Evolutionary conservation across 1,284 basidiomycete genomes (phyloP).

Genomic region (Testicularia cyperi): DNA sequence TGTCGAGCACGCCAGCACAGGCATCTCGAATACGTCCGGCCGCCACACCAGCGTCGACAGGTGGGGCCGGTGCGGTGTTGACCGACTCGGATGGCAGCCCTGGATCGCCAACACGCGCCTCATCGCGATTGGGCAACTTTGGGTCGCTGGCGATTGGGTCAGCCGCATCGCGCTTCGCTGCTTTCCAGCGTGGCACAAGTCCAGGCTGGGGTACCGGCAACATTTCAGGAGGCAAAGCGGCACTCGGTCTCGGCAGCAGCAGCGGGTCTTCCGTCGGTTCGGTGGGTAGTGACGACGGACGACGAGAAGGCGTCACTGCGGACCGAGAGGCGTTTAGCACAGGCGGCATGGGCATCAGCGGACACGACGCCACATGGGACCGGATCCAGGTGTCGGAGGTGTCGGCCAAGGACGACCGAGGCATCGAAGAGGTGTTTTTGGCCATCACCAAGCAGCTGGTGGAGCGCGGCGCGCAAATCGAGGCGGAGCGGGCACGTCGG

Average conservation of each 20-base stretch:
- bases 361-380: conserved; percentile 30
- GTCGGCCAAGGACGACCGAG: conserved; percentile 38
- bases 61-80: not conserved
- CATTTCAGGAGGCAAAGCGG: too few relatives aligned
- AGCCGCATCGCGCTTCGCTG: conserved; percentile 16
- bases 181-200: conserved; percentile 15
- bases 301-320: too few relatives aligned
- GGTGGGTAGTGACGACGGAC: conserved; percentile 8
- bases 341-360: too few relatives aligned
- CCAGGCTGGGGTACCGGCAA: conserved; percentile 2
- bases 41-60: not conserved
- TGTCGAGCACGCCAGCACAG: too few relatives aligned
- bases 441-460: conserved; percentile 45
- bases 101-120: conserved; percentile 70
- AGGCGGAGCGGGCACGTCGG: conserved; percentile 11
- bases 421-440: conserved; percentile 43
- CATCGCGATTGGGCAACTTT: conserved; percentile 72
- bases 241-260: too few relatives aligned
- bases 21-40: too few relatives aligned
- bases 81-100: conserved; percentile 6
- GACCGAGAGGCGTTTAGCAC: too few relatives aligned
- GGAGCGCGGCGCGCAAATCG: conserved; percentile 30
- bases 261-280: conserved; percentile 15
- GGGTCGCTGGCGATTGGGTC: conserved; percentile 43
- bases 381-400: conserved; percentile 46